A percentile compares a stretch with the other conserved stretches of the same genome.
phyloP scores from a whole-genome alignment of 805 yeast species.

The Metschnikowia dekortorum region DNA sequence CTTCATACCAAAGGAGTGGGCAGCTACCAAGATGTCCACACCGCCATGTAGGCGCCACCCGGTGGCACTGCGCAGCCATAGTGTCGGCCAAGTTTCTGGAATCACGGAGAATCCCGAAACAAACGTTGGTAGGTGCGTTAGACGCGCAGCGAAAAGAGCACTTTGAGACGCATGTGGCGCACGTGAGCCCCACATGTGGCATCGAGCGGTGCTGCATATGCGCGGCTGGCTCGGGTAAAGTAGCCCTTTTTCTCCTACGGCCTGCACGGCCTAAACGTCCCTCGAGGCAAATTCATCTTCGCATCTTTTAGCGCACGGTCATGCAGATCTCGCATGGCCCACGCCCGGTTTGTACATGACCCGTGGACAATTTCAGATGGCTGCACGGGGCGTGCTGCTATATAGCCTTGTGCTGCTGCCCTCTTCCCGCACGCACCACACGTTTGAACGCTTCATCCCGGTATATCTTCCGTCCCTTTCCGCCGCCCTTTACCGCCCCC shows the following conservation, averaged over 20 bases:
- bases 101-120: not conserved
- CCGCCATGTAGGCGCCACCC: no score
- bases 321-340: slow-evolving; percentile 1
- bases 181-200: not conserved
- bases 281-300: slow-evolving; percentile 2
- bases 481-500: not conserved
- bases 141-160: slow-evolving; percentile 4
- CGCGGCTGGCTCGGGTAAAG: not conserved
- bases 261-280: slow-evolving; percentile 6
- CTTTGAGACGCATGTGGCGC: no score
- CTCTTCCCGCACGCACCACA: not conserved
- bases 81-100: no score
- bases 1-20: no score
- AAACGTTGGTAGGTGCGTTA: slow-evolving; percentile 2
- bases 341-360: not conserved
- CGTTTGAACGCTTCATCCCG: not conserved
- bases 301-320: slow-evolving; percentile 5
- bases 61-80: no score
- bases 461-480: no score
- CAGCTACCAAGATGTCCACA: no score
- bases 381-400: not conserved
- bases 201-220: not conserved
- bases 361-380: not conserved
- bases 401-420: not conserved
- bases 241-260: not conserved